Conservation (phyloP, 73 alveolate genomes). For the Loxodes magnus region DNA sequence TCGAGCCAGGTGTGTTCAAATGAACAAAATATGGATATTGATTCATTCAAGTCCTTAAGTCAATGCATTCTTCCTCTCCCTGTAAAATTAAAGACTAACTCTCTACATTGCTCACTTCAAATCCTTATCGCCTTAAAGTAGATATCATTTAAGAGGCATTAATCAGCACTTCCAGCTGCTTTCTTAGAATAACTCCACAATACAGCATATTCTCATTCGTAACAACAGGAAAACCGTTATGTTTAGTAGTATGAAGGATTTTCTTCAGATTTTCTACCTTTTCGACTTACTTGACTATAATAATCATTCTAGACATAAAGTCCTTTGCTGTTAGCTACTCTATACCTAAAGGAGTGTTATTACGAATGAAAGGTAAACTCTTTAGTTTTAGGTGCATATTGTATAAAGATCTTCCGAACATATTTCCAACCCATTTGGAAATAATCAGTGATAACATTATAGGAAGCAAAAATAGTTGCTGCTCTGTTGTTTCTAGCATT, state of each 20-base stretch:
- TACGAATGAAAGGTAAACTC: no score
- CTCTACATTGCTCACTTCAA: background rate
- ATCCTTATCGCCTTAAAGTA: background rate
- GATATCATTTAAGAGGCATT: background rate
- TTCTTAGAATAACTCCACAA: background rate
- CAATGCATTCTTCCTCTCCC: background rate
- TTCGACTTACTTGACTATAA: background rate
- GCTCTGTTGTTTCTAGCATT: constrained; percentile 54
- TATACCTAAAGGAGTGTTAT: no score
- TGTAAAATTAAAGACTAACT: background rate
- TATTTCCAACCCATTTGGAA: constrained; percentile 35
- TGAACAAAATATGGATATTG: constrained; percentile 3
- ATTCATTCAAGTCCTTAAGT: constrained; percentile 4
- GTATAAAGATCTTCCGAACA: constrained; percentile 32
- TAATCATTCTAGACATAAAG: constrained; percentile 12
- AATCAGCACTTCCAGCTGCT: background rate
- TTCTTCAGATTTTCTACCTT: background rate
- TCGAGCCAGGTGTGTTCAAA: constrained; percentile 10
- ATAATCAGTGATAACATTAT: constrained; percentile 32
- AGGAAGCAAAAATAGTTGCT: constrained; percentile 39
- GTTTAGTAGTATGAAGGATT: constrained; percentile 9
- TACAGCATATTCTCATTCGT: constrained; percentile 8
- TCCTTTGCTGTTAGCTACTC: no score
- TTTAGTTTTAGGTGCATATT: constrained; percentile 17
- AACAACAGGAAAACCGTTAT: constrained; percentile 14